Conservation (phyloP, 106 monocot genomes). For the Acanthochlamys bracteata region DNA sequence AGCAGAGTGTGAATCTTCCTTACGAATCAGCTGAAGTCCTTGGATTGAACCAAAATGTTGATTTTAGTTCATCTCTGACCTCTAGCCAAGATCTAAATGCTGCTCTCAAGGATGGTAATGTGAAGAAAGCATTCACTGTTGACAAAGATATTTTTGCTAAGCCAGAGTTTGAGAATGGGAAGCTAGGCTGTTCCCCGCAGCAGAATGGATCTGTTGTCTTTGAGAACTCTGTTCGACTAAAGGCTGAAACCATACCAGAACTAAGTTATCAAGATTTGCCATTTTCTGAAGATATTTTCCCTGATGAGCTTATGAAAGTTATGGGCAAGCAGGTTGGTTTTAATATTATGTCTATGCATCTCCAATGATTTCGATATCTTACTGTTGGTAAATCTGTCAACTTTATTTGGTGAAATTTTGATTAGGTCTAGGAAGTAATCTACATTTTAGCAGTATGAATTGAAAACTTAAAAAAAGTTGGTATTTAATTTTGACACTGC, state of each 20-base stretch:
- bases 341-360: background rate
- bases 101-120: slow-evolving; percentile 1
- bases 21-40: slow-evolving; percentile 2
- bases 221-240: slow-evolving; percentile 13
- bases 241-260: slow-evolving; percentile 5
- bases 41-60: slow-evolving; percentile 3
- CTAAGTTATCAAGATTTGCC: slow-evolving; percentile 3
- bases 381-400: background rate
- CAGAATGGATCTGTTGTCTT: slow-evolving; percentile 3
- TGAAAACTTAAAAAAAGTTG: too few species aligned
- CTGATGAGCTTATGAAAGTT: slow-evolving; percentile 14
- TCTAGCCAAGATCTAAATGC: slow-evolving; percentile 3
- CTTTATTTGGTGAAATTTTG: too few species aligned
- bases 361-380: background rate
- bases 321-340: slow-evolving; percentile 13
- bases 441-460: too few species aligned
- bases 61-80: slow-evolving; percentile 7
- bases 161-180: slow-evolving; percentile 7
- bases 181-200: slow-evolving; percentile 1
- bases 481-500: too few species aligned
- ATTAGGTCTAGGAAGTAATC: too few species aligned
- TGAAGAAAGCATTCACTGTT: slow-evolving; percentile 10
- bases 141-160: slow-evolving; percentile 6
- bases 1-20: slow-evolving; percentile 11
- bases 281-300: slow-evolving; percentile 6